Evolutionary conservation across 345 rosid species (phyloP), one percentile per base, ranked within the genome.

Genomic region (Populus ilicifolia): DNA sequence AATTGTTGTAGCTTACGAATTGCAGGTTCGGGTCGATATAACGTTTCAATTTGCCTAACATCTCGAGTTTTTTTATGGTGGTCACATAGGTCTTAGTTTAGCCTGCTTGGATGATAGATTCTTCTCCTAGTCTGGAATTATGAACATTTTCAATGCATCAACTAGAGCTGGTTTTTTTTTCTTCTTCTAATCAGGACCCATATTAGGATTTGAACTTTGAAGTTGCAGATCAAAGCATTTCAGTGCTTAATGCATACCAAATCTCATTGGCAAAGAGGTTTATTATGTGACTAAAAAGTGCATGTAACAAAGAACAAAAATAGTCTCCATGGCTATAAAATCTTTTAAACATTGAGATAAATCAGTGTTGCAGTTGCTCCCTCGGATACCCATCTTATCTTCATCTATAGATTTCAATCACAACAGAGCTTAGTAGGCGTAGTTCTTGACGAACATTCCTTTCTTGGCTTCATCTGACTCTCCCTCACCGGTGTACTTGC

Each of bases 381-480:
- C 77, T 77, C 71, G 65, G 69, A 73, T 82, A 70, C n/a, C 44
- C 41, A 66, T 80, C 79, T 75, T 27, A 27, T 75, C 67, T 67
- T 48, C 70, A 61, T 69, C 70, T 70, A 48, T 74, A 46, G 68
- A 38, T 56, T 82, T 6, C 65, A 30, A 27, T 59, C 41, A 18
- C 6, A 20, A 4, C 78, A 50, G 65, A 59, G 65, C 80, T 85
- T 83, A 94, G 85, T 94, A 94, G 67, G 80, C 83, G 79, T 94
- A 94, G 74, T 90, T 97, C 89, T 94, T 92, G 77, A 94, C 98
- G 77, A 90, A 92, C 96, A 92, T 89, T 72, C 93, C 98, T 74
- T 91, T 78, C 89, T 92, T 94, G 75, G 98, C 98, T 80, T 94
- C 96, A 67, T 94, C 97, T 12, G 98, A 90, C 82, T 94, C 98